Evolutionary conservation across 768 basidiomycete species (phyloP), one percentile per base, ranked within the genome.

Genomic region (Thelephora aurantiotincta): DNA sequence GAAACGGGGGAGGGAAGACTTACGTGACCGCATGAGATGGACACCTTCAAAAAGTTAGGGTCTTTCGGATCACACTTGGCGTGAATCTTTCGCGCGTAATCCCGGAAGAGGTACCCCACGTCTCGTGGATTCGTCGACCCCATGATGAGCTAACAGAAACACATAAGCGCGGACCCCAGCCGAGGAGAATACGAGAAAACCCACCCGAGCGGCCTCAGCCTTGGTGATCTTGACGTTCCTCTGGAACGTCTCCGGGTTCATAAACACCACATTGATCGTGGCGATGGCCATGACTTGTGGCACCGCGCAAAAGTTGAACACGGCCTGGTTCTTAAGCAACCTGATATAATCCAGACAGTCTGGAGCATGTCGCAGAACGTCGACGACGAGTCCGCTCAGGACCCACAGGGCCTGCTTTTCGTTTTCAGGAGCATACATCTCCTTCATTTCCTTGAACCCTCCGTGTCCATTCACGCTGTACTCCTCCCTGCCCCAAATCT

Each of bases 281-380:
- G 94, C 93, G 53, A 99, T 82, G 0, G 94, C 92, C 93, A 98
- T 97, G 11, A 82, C 75, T 14, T 82, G 86, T 5, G 94, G 94
- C 50, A 98, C 86, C 0, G 94, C 90, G 55, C 88, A 91, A 65
- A 98, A 97, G 60, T 87, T 87, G 73, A 98, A 98, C 16, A 96
- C 80, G 48, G 74, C 84, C 66, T 97, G 93, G 65, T 87, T 93
- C 62, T 77, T 82, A 57, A 97, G 68, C 41, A 96, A 63, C 35
- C 75, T 70, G 53, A 98, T 73, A 63, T 97, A 98, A 61, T 98
- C 94, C 58, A 99, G 67, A 14, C 86, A 72, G 59, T 94, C 91
- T 30, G 76, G 75, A 5, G 83, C 70, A 55, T 99, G 94, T 26
- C 86, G 63, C 35, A 97, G 68, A 14, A 85, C 89, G 59, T 97